A percentile compares a stretch with the other conserved stretches of the same genome.
Evolutionary conservation across 1,139 yeast genomes (phyloP).

Genomic region (Diutina catenulata): DNA sequence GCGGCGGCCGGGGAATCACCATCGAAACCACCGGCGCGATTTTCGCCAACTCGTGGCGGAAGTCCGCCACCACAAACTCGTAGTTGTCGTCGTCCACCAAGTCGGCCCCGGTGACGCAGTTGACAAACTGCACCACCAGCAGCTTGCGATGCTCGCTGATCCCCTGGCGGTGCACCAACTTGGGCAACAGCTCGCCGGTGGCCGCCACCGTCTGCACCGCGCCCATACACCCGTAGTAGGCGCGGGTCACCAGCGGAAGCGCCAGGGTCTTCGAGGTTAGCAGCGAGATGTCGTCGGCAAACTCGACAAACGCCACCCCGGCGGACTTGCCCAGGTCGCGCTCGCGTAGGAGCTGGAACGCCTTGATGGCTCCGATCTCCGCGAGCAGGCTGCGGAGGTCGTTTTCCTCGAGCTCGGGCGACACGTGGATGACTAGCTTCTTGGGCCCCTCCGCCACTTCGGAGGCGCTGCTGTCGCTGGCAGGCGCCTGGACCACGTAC

Average conservation of each 20-base stretch:
- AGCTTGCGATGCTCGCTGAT: conserved; percentile 31
- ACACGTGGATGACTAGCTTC: conserved; percentile 20
- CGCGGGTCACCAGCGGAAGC: conserved; percentile 14
- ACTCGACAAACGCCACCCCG: conserved; percentile 32
- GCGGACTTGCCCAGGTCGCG: conserved; percentile 24
- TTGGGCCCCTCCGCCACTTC: conserved; percentile 25
- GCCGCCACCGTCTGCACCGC: conserved; percentile 11
- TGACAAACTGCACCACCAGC: conserved; percentile 52
- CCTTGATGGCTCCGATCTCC: conserved; percentile 16
- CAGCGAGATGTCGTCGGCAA: conserved; percentile 13
- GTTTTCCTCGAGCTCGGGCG: conserved; percentile 15
- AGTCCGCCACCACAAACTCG: conserved; percentile 40
- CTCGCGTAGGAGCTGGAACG: conserved; percentile 24
- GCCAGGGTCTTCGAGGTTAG: conserved; percentile 11
- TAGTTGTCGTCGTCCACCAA: conserved; percentile 39
- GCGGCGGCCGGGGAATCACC: conserved; percentile 51
- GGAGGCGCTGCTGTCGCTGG: conserved; percentile 10
- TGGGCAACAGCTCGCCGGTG: conserved; percentile 19
- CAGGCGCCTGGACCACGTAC: conserved; percentile 35
- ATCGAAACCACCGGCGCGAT: conserved; percentile 45
- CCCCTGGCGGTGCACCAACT: conserved; percentile 24
- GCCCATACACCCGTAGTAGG: conserved; percentile 22
- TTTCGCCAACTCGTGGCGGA: conserved; percentile 37
- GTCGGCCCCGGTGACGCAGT: conserved; percentile 56
- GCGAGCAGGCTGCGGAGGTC: conserved; percentile 13